Base-by-base conservation (phyloP, 2,329 filamentous ascomycete species). In the Aspergillus sp. region DNA sequence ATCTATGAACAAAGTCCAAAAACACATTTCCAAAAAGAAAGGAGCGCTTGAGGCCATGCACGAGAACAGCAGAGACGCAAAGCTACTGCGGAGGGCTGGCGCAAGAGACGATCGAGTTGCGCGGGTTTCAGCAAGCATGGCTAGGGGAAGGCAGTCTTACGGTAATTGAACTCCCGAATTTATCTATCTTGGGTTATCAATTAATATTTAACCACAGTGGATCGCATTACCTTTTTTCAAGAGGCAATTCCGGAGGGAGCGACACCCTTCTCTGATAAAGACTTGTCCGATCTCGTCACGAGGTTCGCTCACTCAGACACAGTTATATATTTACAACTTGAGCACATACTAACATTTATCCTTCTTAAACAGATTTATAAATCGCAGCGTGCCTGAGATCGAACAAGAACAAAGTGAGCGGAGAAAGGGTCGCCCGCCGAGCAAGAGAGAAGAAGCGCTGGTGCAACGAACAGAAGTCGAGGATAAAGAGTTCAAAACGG, bases 11-110 rank as follows among this genome's bases (percentile, higher is more conserved):
- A 98, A 97, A 73, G 90, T 95, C 19, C 86, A 90, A 62, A 98
- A 98, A 79, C 87, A 91, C 63, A 93, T 98, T 63, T 81, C 87
- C 35, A 96, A 96, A 80, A 97, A 97, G 83, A 87, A 89, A 64
- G 86, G 87, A 19, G 86, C 87, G 40, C 83, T 91, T 47, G 87
- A 88, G 31, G 83, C 88, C 12, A 82, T 98, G 21, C 93, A 98
- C 70, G 89, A 92, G 75, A 91, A 91, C 73, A 96, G 92, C 60
- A 84, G 95, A 64, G 91, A 98, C 79, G 90, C 92, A 3, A 85
- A 89, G 69, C 85, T 91, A 52, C 80, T 98, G 62, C 89, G 91
- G 72, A 85, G 87, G 67, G 95, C 95, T 19, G 85, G 86, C 61
- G 84, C 88, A 62, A 84, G 95, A 74, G 93, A 97, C 69, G 88